Evolutionary conservation across 805 yeast genomes (phyloP), one percentile per base, ranked within the genome.

Genomic region (Metschnikowia aberdeeniae): DNA sequence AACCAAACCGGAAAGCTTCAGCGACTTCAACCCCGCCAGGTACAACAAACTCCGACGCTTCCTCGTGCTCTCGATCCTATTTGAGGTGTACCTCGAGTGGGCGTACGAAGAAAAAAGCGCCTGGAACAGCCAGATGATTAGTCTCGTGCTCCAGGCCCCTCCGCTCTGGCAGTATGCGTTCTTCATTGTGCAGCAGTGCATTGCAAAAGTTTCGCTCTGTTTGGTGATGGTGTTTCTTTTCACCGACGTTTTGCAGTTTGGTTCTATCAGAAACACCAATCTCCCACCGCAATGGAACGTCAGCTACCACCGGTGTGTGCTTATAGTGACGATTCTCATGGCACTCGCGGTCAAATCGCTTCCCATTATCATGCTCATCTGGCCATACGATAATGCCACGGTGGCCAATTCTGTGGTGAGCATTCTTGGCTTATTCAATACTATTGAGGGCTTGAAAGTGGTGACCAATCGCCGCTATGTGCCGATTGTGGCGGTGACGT

Each of bases 11-110:
- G 8, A 19, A 47, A 12, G 12, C 3, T 29, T 6, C 35, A 11
- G 14, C 31, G n/a, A 4, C 40, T 26, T 53, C 10, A n/a, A 24
- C 7, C 13, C 13, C 13, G 31, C 31, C 4, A 38, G 58, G 24
- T 64, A 66, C 50, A 56, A 50, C 42, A 59, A 54, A 22, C 42
- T 66, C 6, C 34, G 55, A 11, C 54, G 92, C 27, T 64, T 85
- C 31, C 66, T 85, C 53, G 53, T 86, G 3, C 69, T 92, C 32
- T 72, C 85, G 43, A 68, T 86, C 0, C 72, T 93, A 12, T 89
- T 92, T 56, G 97, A 93, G 55, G 92, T 92, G 4, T 93, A 93
- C 61, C 64, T 93, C 42, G 82, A 81, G 1, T 93, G 99, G 98
- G 96, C 96, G 0, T 80, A 83, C 45, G 90, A 86, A 49, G 99